Evolutionary conservation across 164 flowering plant species (phyloP).

Genomic region (Liquidambar formosana): DNA sequence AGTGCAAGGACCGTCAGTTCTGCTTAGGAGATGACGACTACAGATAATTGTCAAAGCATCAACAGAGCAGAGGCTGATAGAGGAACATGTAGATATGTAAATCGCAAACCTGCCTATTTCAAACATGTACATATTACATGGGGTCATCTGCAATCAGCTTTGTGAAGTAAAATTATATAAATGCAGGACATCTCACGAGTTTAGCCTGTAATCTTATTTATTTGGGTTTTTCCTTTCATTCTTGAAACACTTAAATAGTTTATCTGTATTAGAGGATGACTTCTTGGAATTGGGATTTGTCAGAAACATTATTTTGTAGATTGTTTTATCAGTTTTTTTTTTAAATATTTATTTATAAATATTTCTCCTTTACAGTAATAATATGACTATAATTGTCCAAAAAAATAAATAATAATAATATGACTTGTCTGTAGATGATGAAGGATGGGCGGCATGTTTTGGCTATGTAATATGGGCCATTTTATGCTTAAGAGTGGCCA

Average conservation of each 20-base stretch:
- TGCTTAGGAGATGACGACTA: background rate
- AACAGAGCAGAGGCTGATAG: background rate
- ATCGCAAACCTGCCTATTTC: background rate
- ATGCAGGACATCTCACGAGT: background rate
- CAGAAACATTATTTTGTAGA: background rate
- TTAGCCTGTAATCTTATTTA: background rate
- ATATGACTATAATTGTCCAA: too few species aligned
- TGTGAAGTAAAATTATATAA: background rate
- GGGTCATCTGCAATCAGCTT: slow-evolving; percentile 4
- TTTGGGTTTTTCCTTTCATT: background rate
- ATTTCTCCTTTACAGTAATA: too few species aligned
- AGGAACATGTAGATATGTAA: slow-evolving; percentile 9
- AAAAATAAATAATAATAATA: too few species aligned
- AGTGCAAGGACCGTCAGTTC: background rate
- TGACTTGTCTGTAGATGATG: too few species aligned
- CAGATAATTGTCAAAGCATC: background rate
- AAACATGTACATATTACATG: slow-evolving; percentile 4
- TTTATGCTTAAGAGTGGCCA: too few species aligned
- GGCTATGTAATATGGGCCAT: too few species aligned
- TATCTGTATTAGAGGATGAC: background rate
- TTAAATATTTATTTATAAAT: too few species aligned
- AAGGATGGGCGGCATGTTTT: too few species aligned
- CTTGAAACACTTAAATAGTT: background rate
- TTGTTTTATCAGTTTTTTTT: too few species aligned
- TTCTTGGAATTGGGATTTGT: background rate